Conservation (phyloP, 139 green algal species). For the Picochlorum sp. region DNA sequence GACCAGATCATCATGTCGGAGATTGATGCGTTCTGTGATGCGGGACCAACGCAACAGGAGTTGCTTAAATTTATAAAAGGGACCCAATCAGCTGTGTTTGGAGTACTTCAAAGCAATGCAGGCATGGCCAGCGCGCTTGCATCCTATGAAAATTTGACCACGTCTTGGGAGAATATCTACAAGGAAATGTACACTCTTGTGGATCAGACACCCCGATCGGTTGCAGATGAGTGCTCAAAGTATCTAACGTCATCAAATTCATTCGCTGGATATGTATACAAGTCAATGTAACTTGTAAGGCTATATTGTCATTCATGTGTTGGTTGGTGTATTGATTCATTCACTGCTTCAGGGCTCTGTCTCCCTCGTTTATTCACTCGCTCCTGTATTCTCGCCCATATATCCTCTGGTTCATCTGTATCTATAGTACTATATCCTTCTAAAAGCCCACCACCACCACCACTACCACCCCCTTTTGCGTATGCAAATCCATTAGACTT, state of each 20-base stretch:
- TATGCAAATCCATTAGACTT: slow-evolving; percentile 75
- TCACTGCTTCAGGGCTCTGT: not conserved
- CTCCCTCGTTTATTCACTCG: not conserved
- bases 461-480: slow-evolving; percentile 4
- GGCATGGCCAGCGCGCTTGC: slow-evolving; percentile 41
- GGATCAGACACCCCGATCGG: slow-evolving; percentile 4
- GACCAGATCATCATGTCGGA: slow-evolving; percentile 25
- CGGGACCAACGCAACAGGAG: slow-evolving; percentile 37
- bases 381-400: slow-evolving; percentile 29
- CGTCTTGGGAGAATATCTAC: slow-evolving; percentile 31
- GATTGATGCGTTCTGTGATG: slow-evolving; percentile 25
- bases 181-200: slow-evolving; percentile 28
- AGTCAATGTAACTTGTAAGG: not conserved
- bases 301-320: not conserved
- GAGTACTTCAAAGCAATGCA: slow-evolving; percentile 36
- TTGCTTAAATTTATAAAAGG: slow-evolving; percentile 37
- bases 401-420: slow-evolving; percentile 10
- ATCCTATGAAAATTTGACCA: slow-evolving; percentile 37
- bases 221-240: not conserved
- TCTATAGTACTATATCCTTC: slow-evolving; percentile 18
- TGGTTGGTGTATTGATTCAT: not conserved
- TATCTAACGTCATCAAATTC: not conserved
- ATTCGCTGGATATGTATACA: slow-evolving; percentile 5
- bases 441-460: not conserved
- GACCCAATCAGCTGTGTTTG: slow-evolving; percentile 35